Evolutionary conservation across 2,329 filamentous ascomycete genomes (phyloP), one percentile per base, ranked within the genome.

Genomic region (Alternaria dauci): DNA sequence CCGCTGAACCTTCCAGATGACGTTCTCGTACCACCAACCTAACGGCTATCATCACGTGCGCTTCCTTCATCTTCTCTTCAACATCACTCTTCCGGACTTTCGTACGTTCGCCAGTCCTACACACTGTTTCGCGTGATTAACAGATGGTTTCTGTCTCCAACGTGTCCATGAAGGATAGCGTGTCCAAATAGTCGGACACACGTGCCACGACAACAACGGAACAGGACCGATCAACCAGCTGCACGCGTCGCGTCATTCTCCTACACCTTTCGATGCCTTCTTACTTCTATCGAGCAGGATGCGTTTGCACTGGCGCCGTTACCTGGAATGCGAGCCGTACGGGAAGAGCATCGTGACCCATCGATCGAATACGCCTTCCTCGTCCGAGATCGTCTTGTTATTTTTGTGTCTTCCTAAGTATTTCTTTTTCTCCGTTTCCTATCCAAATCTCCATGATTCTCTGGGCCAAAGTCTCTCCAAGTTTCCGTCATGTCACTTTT

Each of bases 21-120:
- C 52, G 57, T 51, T 44, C 12, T 25, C 38, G 57, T 55, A 51
- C 43, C 52, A 59, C 14, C 38, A 36, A 58, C 30, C 30, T 46
- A n/a, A 16, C 51, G 48, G 18, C 57, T 34, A 41, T 44, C 43
- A n/a, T 34, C 11, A 18, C 11, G 43, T 52, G 23, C 43, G 47
- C 34, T 38, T 6, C 9, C 32, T 42, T 12, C 28, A 38, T 46
- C 38, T 16, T 36, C 28, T 38, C 28, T 25, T 28, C 43, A 55
- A 26, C n/a, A 14, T 16, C 16, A n/a, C 14, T 25, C n/a, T 44
- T 47, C 23, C 18, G 9, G n/a, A 14, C 38, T 18, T 8, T 26
- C 7, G 39, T 25, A 36, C 9, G 28, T 25, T 3, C 5, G 6
- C 11, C 36, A 41, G 14, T 26, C 12, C 23, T 41, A 39, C 14